Percentiles rank a stretch among this genome's conserved stretches.
These are phyloP conservation scores for Colletotrichum camelliae DNA, from an alignment of 2,329 filamentous ascomycete species.

Conservation along the genomic window DNA sequence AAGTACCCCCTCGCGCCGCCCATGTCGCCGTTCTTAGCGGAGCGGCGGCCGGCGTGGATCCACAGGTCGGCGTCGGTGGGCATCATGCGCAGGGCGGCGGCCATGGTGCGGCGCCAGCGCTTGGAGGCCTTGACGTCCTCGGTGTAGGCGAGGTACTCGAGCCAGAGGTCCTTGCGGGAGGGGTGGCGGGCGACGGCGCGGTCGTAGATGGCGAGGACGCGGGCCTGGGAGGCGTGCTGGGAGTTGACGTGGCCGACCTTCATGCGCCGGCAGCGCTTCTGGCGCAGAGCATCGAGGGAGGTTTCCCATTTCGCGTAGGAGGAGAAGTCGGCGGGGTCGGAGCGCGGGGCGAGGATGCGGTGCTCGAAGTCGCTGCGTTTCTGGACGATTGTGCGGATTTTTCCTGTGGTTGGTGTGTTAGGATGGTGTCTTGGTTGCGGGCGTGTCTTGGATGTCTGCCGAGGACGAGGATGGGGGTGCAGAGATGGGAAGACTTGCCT, in stretches of 20 bases:
- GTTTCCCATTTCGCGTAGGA: conserved; percentile 80
- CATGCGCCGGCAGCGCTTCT: conserved; percentile 82
- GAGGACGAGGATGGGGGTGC: not conserved
- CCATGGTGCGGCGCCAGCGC: conserved; percentile 68
- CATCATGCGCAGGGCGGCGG: conserved; percentile 80
- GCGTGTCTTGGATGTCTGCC: not conserved
- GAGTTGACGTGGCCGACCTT: conserved; percentile 72
- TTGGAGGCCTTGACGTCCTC: conserved; percentile 70
- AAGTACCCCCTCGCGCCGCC: conserved; percentile 83
- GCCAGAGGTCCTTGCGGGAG: conserved; percentile 82
- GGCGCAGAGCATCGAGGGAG: conserved; percentile 75
- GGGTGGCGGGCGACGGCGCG: conserved; percentile 85
- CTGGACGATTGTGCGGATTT: conserved; percentile 86
- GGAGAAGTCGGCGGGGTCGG: conserved; percentile 78
- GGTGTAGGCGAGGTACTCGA: conserved; percentile 86
- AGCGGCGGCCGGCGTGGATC: conserved; percentile 81
- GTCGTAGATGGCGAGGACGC: conserved; percentile 89
- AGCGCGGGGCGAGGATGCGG: conserved; percentile 82
- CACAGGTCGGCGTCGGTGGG: conserved; percentile 84
- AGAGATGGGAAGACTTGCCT: conserved; percentile 44
- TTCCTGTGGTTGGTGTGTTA: conserved; percentile 57
- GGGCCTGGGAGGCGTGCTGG: conserved; percentile 76
- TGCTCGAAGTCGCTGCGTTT: conserved; percentile 96
- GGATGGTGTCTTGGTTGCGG: not conserved
- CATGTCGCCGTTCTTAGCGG: conserved; percentile 87